phyloP scores from a whole-genome alignment of 2,329 filamentous ascomycete genomes.

The Pseudogymnoascus sp. region DNA sequence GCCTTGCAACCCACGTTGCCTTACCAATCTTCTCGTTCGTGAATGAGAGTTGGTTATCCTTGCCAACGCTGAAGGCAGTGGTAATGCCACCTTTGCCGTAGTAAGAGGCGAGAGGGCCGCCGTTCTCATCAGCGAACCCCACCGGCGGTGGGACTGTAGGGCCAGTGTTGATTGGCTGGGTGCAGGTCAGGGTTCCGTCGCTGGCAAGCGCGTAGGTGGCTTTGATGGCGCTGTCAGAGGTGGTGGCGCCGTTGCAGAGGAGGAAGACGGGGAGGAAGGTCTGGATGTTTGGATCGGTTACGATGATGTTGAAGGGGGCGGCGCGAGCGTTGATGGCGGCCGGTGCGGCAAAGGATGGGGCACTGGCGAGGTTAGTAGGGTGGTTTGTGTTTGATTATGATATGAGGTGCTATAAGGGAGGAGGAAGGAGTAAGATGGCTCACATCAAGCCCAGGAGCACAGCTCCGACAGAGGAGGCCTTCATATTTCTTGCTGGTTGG shows the following conservation, averaged over 20 bases:
- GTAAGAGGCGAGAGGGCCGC: background rate
- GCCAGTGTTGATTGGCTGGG: background rate
- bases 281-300: background rate
- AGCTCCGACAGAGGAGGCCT: background rate
- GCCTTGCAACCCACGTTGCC: background rate
- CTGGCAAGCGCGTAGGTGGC: background rate
- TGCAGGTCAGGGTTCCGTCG: slow-evolving; percentile 1
- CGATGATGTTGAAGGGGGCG: slow-evolving; percentile 1
- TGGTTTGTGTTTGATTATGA: background rate
- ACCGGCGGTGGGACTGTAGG: background rate
- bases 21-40: background rate
- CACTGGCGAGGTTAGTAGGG: background rate
- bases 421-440: background rate
- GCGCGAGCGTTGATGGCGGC: background rate
- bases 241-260: background rate
- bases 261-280: background rate
- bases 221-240: background rate
- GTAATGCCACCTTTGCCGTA: background rate
- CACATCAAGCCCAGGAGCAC: background rate
- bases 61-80: background rate
- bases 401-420: background rate
- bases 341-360: background rate
- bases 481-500: background rate
- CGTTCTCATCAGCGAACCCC: background rate
- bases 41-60: background rate